Conservation (phyloP, 2,329 filamentous ascomycete genomes). For the Diplodia scrobiculata region DNA sequence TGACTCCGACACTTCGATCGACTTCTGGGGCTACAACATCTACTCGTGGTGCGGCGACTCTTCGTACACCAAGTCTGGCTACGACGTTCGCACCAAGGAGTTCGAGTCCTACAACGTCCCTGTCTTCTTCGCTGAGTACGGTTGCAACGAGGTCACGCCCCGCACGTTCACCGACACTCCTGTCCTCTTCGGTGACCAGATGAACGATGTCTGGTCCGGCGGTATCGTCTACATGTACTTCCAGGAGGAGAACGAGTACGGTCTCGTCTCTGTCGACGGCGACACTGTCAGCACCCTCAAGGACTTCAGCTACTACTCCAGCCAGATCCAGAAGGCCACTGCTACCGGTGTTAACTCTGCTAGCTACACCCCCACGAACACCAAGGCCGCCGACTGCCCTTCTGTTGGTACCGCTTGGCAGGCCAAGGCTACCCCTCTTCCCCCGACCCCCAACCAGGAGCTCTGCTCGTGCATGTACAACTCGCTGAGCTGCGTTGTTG, state of each 20-base stretch:
- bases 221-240: constrained; percentile 99
- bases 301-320: constrained; percentile 74
- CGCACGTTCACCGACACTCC: constrained; percentile 84
- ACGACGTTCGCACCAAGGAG: constrained; percentile 78
- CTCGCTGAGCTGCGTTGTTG: constrained; percentile 70
- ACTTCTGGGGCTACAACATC: constrained; percentile 99
- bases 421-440: constrained; percentile 67
- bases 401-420: constrained; percentile 66
- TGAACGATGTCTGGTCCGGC: constrained; percentile 87
- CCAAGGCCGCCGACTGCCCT: constrained; percentile 70
- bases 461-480: constrained; percentile 86
- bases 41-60: constrained; percentile 98
- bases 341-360: constrained; percentile 67
- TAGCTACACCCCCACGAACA: constrained; percentile 74
- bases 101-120: constrained; percentile 89
- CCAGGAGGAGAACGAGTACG: constrained; percentile 87
- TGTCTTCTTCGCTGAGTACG: constrained; percentile 98
- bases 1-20: constrained; percentile 64
- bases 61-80: constrained; percentile 74
- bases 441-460: constrained; percentile 74
- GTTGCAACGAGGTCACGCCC: constrained; percentile 75
- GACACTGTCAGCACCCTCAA: constrained; percentile 65
- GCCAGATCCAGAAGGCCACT: constrained; percentile 66
- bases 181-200: constrained; percentile 75
- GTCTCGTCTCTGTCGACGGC: constrained; percentile 67